phyloP scores from a whole-genome alignment of 768 basidiomycete genomes.

The Boletellus sp. region DNA sequence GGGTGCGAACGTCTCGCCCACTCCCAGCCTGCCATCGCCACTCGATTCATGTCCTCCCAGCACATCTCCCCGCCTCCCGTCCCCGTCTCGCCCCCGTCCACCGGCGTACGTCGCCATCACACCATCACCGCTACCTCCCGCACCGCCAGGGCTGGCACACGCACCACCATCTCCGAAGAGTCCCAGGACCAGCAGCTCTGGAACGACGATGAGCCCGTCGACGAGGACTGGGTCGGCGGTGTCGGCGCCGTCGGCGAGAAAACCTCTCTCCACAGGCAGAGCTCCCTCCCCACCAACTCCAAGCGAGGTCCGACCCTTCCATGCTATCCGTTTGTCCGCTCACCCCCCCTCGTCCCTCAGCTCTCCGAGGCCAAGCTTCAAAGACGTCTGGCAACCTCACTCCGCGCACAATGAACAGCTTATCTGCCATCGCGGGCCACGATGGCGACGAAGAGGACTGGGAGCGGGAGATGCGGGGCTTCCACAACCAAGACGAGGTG shows the following conservation, averaged over 20 bases:
- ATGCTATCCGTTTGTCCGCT: background rate
- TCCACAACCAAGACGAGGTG: conserved; percentile 67
- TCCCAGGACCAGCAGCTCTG: conserved; percentile 52
- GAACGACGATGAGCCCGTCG: conserved; percentile 76
- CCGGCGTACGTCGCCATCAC: conserved; percentile 73
- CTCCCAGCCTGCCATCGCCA: background rate
- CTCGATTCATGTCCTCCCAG: conserved; percentile 34
- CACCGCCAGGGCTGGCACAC: conserved; percentile 54
- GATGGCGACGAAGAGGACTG: conserved; percentile 89
- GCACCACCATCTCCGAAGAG: conserved; percentile 67
- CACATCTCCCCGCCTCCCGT: conserved; percentile 42
- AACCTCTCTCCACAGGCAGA: conserved; percentile 73
- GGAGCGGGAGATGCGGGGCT: conserved; percentile 62
- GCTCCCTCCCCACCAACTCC: conserved; percentile 76
- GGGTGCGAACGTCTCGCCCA: conserved; percentile 20
- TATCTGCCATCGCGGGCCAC: conserved; percentile 80
- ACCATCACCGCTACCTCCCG: conserved; percentile 78
- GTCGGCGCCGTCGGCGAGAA: conserved; percentile 84
- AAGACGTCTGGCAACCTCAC: conserved; percentile 59
- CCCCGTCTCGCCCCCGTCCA: conserved; percentile 34
- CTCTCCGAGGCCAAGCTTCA: conserved; percentile 48
- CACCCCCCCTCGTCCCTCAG: conserved; percentile 31
- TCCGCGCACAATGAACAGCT: conserved; percentile 74
- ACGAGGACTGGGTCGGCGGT: conserved; percentile 76
- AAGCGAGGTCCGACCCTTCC: conserved; percentile 54